Evolutionary conservation across 2,329 filamentous ascomycete genomes (phyloP), one percentile per base, ranked within the genome.

Genomic region (Pseudogymnoascus destructans): DNA sequence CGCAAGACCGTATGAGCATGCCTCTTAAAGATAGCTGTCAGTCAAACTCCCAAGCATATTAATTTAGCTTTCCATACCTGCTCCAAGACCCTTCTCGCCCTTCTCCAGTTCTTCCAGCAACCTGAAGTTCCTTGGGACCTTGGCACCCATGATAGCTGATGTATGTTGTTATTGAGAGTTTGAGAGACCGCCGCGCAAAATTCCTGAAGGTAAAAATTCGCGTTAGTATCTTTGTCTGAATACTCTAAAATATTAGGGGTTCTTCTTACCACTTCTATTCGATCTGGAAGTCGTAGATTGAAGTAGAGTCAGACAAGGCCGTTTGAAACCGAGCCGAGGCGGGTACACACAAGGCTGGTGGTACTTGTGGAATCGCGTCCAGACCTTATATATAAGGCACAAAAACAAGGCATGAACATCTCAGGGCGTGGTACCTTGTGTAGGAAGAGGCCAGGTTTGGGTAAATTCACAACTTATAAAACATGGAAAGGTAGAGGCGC

Each of bases 71-170:
- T 65, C 73, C 74, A 59, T 73, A 89, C 89, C 89, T 72, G 92
- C 90, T 69, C 93, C 92, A 63, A 93, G 80, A 62, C 93, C 93
- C 75, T 98, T 98, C 77, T 98, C 93, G 69, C 93, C 93, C 77
- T 97, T 97, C 77, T 98, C 93, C 17, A 98, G 80, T 82, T 98
- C 93, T 73, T 96, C 93, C 59, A 98, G 79, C 64, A 98, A 82
- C 70, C 92, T 86, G 72, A 98, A 98, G 77, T 97, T 97, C 71
- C 93, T 83, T 62, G 93, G 93, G 59, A 98, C 82, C 73, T 95
- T 89, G 60, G 87, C 84, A 69, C 60, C 63, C 68, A 70, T 70
- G n/a, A 25, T 65, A 61, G 46, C 9, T 52, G 25, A 19, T 32
- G 15, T 52, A 52, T 52, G n/a, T 19, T 15, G 25, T 30, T 52